Conservation (phyloP, 306 rosid species). For the Fragaria nilgerrensis region DNA sequence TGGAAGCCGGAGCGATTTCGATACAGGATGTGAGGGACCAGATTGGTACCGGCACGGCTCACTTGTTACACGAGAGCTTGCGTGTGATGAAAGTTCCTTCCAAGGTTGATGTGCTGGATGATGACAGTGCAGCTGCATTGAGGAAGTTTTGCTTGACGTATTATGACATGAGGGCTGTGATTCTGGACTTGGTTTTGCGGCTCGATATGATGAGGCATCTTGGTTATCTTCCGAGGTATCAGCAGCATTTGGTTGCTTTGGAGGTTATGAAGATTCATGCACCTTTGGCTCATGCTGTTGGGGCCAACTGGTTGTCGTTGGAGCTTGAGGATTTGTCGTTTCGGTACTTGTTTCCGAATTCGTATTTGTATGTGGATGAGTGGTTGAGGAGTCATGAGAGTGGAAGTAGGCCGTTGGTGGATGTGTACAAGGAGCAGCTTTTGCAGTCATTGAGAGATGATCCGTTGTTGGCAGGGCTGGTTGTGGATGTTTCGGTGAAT, state of each 20-base stretch:
- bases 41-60: constrained; percentile 66
- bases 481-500: constrained; percentile 50
- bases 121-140: constrained; percentile 64
- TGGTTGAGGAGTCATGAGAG: constrained; percentile 73
- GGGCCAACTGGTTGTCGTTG: constrained; percentile 58
- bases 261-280: constrained; percentile 76
- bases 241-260: constrained; percentile 70
- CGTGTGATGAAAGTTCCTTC: constrained; percentile 54
- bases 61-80: constrained; percentile 69
- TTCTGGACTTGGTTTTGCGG: constrained; percentile 66
- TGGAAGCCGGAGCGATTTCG: constrained; percentile 52
- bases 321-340: constrained; percentile 87
- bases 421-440: constrained; percentile 53
- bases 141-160: constrained; percentile 76
- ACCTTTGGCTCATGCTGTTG: constrained; percentile 86
- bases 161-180: constrained; percentile 81
- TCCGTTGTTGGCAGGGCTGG: constrained; percentile 41
- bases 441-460: constrained; percentile 47
- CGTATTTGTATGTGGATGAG: constrained; percentile 67
- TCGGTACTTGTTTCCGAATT: constrained; percentile 73
- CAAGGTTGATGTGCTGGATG: constrained; percentile 57
- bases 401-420: constrained; percentile 55
- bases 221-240: constrained; percentile 64
- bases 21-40: constrained; percentile 45
- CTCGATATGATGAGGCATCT: constrained; percentile 80